Percentiles rank a stretch among this genome's conserved stretches.
phyloP scores from a whole-genome alignment of 1,284 basidiomycete genomes.

The Phenoliferia sp. region DNA sequence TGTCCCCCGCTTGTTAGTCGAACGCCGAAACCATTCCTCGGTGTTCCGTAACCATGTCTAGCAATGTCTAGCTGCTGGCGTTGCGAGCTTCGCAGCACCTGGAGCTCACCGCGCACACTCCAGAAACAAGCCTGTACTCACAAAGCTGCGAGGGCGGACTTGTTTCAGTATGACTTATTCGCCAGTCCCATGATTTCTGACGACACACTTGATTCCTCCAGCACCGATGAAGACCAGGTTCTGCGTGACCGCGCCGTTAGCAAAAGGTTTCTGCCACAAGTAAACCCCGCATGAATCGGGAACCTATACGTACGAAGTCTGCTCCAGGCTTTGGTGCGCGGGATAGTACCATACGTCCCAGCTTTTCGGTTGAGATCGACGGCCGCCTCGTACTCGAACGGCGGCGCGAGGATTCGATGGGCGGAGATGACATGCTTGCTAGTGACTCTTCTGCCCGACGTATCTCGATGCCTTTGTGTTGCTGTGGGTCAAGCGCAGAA shows the following conservation, averaged over 20 bases:
- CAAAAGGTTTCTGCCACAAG: too few relatives aligned
- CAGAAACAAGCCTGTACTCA: not conserved
- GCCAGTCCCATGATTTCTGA: not conserved
- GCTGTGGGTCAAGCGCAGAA: too few relatives aligned
- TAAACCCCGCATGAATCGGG: too few relatives aligned
- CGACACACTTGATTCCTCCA: conserved; percentile 48
- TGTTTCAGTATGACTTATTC: not conserved
- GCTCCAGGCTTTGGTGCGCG: conserved; percentile 5
- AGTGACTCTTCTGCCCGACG: too few relatives aligned
- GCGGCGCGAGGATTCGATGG: not conserved
- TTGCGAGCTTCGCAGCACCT: too few relatives aligned
- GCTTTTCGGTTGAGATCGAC: not conserved
- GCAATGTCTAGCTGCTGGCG: too few relatives aligned
- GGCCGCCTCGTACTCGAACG: conserved; percentile 3
- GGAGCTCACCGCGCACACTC: too few relatives aligned
- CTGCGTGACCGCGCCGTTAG: too few relatives aligned
- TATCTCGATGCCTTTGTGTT: too few relatives aligned
- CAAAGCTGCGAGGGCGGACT: not conserved
- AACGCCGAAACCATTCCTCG: too few relatives aligned
- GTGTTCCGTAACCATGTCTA: too few relatives aligned
- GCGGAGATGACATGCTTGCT: not conserved
- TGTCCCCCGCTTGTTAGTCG: conserved; percentile 38
- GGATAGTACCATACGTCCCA: not conserved
- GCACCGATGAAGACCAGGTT: conserved; percentile 89
- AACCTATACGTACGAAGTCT: conserved; percentile 1